Evolutionary conservation across 1,139 yeast genomes (phyloP).

Genomic region (Groenewaldozyma sp.): DNA sequence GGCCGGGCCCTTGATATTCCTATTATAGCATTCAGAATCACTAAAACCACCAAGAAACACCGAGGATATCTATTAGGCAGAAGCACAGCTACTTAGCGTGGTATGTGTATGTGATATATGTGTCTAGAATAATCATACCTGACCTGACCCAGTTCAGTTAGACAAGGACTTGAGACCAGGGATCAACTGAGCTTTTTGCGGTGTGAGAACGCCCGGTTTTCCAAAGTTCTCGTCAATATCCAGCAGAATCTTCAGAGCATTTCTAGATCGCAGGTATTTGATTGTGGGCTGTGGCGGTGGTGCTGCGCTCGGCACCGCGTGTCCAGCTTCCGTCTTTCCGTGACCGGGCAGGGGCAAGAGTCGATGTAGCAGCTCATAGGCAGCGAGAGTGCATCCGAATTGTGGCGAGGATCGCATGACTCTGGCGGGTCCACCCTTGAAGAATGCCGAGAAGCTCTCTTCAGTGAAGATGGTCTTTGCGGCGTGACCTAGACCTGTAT

Average conservation of each 20-base stretch:
- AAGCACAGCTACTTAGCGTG: too few relatives aligned
- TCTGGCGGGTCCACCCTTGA: conserved; percentile 95
- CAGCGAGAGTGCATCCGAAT: conserved; percentile 94
- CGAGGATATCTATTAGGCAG: too few relatives aligned
- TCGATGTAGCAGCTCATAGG: conserved; percentile 76
- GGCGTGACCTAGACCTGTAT: conserved; percentile 71
- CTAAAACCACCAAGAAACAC: too few relatives aligned
- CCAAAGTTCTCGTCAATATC: conserved; percentile 41
- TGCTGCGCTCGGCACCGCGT: conserved; percentile 32
- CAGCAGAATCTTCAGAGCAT: conserved; percentile 35
- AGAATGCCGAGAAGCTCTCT: conserved; percentile 75
- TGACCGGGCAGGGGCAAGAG: conserved; percentile 44
- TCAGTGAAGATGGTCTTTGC: conserved; percentile 63
- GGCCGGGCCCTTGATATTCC: too few relatives aligned
- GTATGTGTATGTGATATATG: too few relatives aligned
- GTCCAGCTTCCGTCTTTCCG: conserved; percentile 35
- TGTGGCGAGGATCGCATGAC: conserved; percentile 94
- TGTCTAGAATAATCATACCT: too few relatives aligned
- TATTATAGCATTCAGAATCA: too few relatives aligned
- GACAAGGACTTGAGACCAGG: conserved; percentile 25
- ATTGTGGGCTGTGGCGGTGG: conserved; percentile 25
- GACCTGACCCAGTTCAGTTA: too few relatives aligned
- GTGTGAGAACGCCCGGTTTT: conserved; percentile 28
- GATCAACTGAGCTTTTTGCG: conserved; percentile 22
- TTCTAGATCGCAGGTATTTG: conserved; percentile 34